Evolutionary conservation across 2,329 filamentous ascomycete species (phyloP).

Genomic region (Botrytis pseudocinerea): DNA sequence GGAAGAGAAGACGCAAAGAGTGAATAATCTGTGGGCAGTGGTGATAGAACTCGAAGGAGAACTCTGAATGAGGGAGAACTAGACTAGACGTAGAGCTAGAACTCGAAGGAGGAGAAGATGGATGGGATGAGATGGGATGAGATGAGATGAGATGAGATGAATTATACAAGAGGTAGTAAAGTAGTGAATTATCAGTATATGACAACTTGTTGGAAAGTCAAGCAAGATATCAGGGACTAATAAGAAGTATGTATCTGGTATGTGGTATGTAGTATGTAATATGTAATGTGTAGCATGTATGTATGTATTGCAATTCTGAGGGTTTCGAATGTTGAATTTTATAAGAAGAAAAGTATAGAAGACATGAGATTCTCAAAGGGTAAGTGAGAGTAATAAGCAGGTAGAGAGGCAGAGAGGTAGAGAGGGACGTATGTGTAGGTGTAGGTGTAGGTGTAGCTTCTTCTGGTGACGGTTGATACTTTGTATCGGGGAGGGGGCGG

Average conservation of each 20-base stretch:
- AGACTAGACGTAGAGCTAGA: not conserved
- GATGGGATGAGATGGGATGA: not conserved
- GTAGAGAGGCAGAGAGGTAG: no score
- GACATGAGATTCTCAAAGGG: not conserved
- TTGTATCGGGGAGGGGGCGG: not conserved
- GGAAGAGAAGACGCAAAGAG: not conserved
- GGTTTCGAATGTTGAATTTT: not conserved
- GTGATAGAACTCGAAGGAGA: not conserved
- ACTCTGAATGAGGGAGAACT: no score
- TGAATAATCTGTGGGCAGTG: not conserved
- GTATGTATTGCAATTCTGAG: not conserved
- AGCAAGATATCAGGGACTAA: slow-evolving; percentile 4
- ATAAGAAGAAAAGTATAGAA: not conserved
- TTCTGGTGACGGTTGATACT: not conserved
- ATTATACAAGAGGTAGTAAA: not conserved
- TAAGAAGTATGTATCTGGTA: not conserved
- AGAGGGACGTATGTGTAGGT: not conserved
- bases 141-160: slow-evolving; percentile 3
- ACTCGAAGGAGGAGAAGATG: not conserved
- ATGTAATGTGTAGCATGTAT: not conserved
- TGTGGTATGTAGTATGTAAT: no score
- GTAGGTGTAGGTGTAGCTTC: not conserved
- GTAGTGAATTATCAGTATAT: not conserved
- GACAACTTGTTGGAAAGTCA: not conserved
- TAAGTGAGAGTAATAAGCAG: no score